A percentile compares a stretch with the other conserved stretches of the same genome.
Conservation (phyloP, 305 asterid genomes). For the Fraxinus sp. region DNA sequence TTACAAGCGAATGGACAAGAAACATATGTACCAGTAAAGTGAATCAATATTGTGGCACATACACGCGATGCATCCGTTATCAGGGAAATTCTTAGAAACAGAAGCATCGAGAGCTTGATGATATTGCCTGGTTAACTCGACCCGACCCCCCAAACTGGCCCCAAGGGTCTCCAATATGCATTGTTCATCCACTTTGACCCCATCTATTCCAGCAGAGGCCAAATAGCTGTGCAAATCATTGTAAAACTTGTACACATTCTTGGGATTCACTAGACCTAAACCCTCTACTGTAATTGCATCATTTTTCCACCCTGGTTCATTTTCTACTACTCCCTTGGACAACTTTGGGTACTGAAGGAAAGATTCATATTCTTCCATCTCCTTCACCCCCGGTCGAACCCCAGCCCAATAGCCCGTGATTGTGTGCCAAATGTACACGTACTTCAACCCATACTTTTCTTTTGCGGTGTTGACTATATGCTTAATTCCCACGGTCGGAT, state of each 20-base stretch:
- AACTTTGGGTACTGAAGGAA: not conserved
- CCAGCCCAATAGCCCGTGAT: conserved; percentile 17
- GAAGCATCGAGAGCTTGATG: conserved; percentile 32
- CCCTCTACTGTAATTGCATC: conserved; percentile 11
- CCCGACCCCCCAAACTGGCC: conserved; percentile 24
- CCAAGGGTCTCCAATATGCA: conserved; percentile 24
- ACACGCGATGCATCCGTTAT: conserved; percentile 26
- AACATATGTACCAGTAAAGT: conserved; percentile 10
- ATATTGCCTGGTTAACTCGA: conserved; percentile 21
- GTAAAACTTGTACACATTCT: conserved; percentile 21
- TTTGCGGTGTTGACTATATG: conserved; percentile 41
- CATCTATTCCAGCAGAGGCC: conserved; percentile 9
- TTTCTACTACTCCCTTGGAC: not conserved
- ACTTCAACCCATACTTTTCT: conserved; percentile 39
- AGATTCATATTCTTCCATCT: conserved; percentile 7
- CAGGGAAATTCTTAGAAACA: conserved; percentile 19
- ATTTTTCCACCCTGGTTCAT: not conserved
- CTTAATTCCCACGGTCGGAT: conserved; percentile 38
- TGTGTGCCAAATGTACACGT: conserved; percentile 23
- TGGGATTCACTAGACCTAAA: conserved; percentile 26
- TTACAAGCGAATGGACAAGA: not conserved
- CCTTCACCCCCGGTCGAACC: not conserved
- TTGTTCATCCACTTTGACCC: conserved; percentile 21
- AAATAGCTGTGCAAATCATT: conserved; percentile 22
- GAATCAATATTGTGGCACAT: conserved; percentile 27